These are phyloP conservation scores for Phytophthora sojae DNA, from an alignment of 352 stramenopile genomes.

Conservation along the genomic window DNA sequence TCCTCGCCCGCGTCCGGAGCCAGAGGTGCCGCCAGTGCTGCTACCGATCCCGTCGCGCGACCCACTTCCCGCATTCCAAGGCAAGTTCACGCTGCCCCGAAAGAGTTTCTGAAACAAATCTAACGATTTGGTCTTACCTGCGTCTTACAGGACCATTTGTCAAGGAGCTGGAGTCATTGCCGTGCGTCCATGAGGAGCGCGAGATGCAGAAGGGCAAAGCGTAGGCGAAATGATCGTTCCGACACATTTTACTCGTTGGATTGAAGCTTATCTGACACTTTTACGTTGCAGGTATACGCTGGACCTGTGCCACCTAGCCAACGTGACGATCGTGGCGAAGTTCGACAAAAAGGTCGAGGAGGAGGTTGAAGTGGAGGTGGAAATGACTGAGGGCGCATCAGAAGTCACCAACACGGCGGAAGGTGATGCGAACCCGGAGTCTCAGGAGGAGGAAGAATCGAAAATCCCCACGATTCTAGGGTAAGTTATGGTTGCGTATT, in stretches of 20 bases:
- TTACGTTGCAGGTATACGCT: slow-evolving; percentile 49
- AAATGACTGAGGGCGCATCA: slow-evolving; percentile 23
- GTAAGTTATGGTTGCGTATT: slow-evolving; percentile 29
- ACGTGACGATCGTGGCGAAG: slow-evolving; percentile 60
- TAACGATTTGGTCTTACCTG: slow-evolving; percentile 1
- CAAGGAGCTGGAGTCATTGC: slow-evolving; percentile 30
- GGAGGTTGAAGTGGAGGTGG: slow-evolving; percentile 34
- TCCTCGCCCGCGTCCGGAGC: slow-evolving; percentile 34
- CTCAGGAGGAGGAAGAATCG: slow-evolving; percentile 25
- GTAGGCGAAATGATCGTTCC: slow-evolving; percentile 34
- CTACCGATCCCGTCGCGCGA: slow-evolving; percentile 58
- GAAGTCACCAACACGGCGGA: slow-evolving; percentile 13
- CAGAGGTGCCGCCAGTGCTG: slow-evolving; percentile 14
- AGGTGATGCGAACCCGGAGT: slow-evolving; percentile 20
- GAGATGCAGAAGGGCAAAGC: slow-evolving; percentile 51
- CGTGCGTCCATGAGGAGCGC: slow-evolving; percentile 55
- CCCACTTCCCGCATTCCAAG: slow-evolving; percentile 54
- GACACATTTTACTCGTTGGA: background rate
- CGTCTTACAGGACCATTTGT: slow-evolving; percentile 49
- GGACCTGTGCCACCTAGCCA: slow-evolving; percentile 67
- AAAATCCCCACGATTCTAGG: slow-evolving; percentile 60
- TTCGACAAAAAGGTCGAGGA: slow-evolving; percentile 27
- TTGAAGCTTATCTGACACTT: slow-evolving; percentile 6
- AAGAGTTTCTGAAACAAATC: slow-evolving; percentile 12
- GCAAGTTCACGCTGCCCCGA: slow-evolving; percentile 11